Base-by-base conservation (phyloP, 805 yeast species). In the Pichia manshurica region DNA sequence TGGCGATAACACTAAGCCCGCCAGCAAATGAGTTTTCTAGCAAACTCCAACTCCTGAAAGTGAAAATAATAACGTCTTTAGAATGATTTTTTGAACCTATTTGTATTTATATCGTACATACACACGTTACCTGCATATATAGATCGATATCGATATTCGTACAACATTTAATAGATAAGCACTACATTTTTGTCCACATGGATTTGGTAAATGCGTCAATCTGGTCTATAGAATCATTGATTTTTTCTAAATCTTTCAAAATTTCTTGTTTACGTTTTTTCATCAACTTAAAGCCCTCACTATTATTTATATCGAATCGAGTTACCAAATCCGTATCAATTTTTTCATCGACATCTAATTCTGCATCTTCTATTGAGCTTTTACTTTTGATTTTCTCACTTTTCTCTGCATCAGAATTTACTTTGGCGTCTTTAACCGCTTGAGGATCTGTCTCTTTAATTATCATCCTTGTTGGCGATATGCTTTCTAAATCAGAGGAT, bases 231-330 rank as follows among this genome's bases (percentile, higher is more conserved):
- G 71, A 63, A 37, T 69, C 70, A 4, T 81, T 80, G 13, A 84
- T 80, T 10, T 66, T 66, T 25, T 72, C 77, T 36, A 85, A 68
- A 47, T 73, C 71, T 19, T 55, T 61, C 33, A 74, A 69, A 5
- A 83, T 75, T 9, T 70, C 70, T 20, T 70, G 71, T 9, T 82
- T 78, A 33, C 74, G 76, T 23, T 65, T 64, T 47, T 72, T 71
- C 52, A 83, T 68, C 41, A 68, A 72, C 21, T 72, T 75, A 51
- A 83, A 81, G 45, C 78, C 73, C 44, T 72, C 73, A 50, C 74
- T 75, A 34, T 52, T 48, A 48, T 62, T 62, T 37, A 62, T 57
- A 46, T 61, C 58, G 25, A 54, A 44, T 45, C 47, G 32, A 15
- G 47, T 39, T 13, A 44, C 29, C 34, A 38, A 25, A n/a, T 46